These are phyloP conservation scores for Crotalaria pallida DNA, from an alignment of 306 rosid species.

Conservation along the genomic window DNA sequence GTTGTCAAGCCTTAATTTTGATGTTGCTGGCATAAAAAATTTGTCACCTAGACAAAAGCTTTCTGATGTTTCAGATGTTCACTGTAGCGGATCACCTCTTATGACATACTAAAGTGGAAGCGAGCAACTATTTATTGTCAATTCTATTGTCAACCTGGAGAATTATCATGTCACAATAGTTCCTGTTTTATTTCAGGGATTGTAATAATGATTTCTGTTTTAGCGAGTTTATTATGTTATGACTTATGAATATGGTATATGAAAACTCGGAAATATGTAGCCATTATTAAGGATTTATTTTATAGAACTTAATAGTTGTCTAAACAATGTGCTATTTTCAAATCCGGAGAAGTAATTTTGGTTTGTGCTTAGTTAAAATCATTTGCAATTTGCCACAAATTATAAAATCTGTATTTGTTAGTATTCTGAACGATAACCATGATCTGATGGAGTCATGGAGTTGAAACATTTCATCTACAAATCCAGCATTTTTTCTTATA, in stretches of 20 bases:
- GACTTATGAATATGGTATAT: conserved; percentile 1
- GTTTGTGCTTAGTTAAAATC: too few relatives aligned
- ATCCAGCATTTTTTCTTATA: too few relatives aligned
- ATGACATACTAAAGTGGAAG: conserved; percentile 47
- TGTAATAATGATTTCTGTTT: neutral
- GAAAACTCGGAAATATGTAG: neutral
- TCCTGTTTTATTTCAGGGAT: neutral
- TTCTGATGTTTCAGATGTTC: conserved; percentile 81
- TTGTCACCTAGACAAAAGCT: conserved; percentile 83
- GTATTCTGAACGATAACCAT: too few relatives aligned
- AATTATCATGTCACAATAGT: neutral
- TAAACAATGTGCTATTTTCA: neutral
- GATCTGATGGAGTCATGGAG: too few relatives aligned
- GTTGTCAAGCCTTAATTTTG: conserved; percentile 60
- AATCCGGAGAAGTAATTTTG: neutral
- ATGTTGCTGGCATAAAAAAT: conserved; percentile 44
- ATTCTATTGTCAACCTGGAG: neutral
- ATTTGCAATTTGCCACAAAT: too few relatives aligned
- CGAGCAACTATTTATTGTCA: neutral
- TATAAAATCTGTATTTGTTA: too few relatives aligned
- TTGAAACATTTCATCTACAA: too few relatives aligned
- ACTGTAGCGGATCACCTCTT: conserved; percentile 87
- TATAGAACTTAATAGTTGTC: neutral
- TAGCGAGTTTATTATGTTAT: neutral
- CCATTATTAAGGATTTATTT: neutral